Evolutionary conservation across 75 land plant genomes (phyloP), one percentile per base, ranked within the genome.

Genomic region (Cupressus sempervirens): DNA sequence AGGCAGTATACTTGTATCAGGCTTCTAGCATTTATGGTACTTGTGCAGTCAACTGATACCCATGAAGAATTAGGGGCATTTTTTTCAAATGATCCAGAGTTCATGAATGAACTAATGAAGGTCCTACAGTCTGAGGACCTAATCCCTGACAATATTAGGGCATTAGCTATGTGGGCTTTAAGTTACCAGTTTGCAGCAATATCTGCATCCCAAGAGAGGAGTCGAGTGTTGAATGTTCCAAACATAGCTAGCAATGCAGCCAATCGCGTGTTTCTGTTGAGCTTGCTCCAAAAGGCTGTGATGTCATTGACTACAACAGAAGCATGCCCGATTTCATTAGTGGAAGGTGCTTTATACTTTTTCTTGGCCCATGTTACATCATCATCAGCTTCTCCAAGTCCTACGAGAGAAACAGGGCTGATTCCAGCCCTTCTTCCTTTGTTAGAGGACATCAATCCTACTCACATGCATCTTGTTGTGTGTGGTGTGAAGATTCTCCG

Each of bases 31-130:
- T 96, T 98, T 62, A 95, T 96, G 76, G 99, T 93, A 68, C 91
- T 98, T 81, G 93, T 96, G 32, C 99, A 98, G 87, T 98, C 97
- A 18, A 93, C 87, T 89, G 99, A 98, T 87, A 94, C 95, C 85
- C 93, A 96, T 88, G 99, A 98, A 84, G 99, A 98, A 80, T 88
- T 98, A 15, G 89, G 87, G 7, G 93, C 99, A 43, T 98, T 98
- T 79, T 98, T 96, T 89, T 95, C 98, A 46, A 98, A 98, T 91
- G 99, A 98, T 86, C 99, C 99, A 38, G 99, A 98, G 83, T 95
- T 95, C 88, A 93, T 95, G 62, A 97, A 98, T 88, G 99, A 98
- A 40, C 85, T 98, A 45, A 96, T 98, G 45, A 89, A 93, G 86
- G 92, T 98, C 62, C 92, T 98, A 53, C 90, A 92, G 34, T 91